Percentiles rank a stretch among this genome's conserved stretches.
phyloP scores from a whole-genome alignment of 163 green algal species.

The Chlorella variabilis region DNA sequence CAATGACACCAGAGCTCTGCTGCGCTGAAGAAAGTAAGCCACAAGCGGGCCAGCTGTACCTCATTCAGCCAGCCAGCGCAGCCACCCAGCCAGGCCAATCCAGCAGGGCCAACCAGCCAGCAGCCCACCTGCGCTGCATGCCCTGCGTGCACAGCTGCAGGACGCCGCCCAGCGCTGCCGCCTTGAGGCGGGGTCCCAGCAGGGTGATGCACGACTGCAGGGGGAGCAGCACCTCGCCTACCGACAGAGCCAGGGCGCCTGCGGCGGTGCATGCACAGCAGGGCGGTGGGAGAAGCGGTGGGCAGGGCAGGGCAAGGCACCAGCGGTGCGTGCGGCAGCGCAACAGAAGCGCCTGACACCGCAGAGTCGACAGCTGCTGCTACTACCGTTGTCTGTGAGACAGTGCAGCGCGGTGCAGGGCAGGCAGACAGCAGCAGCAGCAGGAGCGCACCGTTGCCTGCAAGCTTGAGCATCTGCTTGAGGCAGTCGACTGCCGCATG shows the following conservation, averaged over 20 bases:
- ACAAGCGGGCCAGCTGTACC: too few relatives aligned
- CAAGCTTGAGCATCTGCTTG: constrained; percentile 30
- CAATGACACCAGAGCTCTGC: too few relatives aligned
- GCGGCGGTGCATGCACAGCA: neutral
- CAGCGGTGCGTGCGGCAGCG: neutral
- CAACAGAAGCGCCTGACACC: too few relatives aligned
- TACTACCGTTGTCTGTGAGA: too few relatives aligned
- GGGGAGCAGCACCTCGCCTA: constrained; percentile 25
- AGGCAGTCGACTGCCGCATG: constrained; percentile 34
- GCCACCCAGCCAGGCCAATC: too few relatives aligned
- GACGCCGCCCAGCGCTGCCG: constrained; percentile 8
- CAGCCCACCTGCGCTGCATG: constrained; percentile 24
- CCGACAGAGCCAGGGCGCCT: constrained; percentile 20
- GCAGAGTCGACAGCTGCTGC: too few relatives aligned
- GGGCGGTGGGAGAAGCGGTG: neutral
- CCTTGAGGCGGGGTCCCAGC: constrained; percentile 29
- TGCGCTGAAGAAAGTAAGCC: too few relatives aligned
- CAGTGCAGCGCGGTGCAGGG: too few relatives aligned
- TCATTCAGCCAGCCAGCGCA: too few relatives aligned
- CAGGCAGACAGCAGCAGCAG: neutral
- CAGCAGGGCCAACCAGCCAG: neutral
- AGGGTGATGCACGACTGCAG: constrained; percentile 17
- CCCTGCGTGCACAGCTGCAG: constrained; percentile 1
- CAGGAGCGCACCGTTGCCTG: constrained; percentile 2
- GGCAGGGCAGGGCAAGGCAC: neutral